Percentiles rank a stretch among this genome's conserved stretches.
These are phyloP conservation scores for Candida gigantensis DNA, from an alignment of 1,139 yeast genomes.

Conservation along the genomic window DNA sequence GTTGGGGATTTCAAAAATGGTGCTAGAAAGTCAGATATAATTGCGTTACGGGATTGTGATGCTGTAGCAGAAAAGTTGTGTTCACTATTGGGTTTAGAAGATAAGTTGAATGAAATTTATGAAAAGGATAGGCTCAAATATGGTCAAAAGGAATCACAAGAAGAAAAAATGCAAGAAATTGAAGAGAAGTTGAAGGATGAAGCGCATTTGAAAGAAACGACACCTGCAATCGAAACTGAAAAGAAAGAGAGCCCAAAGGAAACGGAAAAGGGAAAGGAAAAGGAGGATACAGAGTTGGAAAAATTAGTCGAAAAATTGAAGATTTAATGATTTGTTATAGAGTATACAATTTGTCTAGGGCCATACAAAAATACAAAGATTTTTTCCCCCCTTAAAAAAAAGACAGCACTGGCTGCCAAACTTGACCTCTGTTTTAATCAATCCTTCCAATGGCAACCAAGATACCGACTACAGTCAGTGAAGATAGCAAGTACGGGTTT, in stretches of 20 bases:
- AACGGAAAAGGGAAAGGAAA: background rate
- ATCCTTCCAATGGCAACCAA: too few species aligned
- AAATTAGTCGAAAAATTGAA: slow-evolving; percentile 9
- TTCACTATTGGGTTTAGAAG: slow-evolving; percentile 62
- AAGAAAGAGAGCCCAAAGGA: slow-evolving; percentile 9
- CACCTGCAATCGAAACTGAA: slow-evolving; percentile 6
- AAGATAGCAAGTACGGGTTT: slow-evolving; percentile 10
- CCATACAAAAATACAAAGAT: too few species aligned
- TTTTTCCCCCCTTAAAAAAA: too few species aligned
- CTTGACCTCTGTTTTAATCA: too few species aligned
- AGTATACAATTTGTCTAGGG: too few species aligned
- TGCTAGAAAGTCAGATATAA: slow-evolving; percentile 56
- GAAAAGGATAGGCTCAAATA: slow-evolving; percentile 17
- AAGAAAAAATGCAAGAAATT: slow-evolving; percentile 16
- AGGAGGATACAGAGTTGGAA: slow-evolving; percentile 4
- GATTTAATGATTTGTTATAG: too few species aligned
- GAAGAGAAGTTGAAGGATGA: slow-evolving; percentile 13
- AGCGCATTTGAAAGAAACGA: slow-evolving; percentile 10
- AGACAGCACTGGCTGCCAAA: too few species aligned
- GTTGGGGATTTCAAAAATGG: slow-evolving; percentile 70
- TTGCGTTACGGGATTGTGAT: slow-evolving; percentile 67
- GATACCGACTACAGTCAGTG: too few species aligned
- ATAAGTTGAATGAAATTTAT: slow-evolving; percentile 45
- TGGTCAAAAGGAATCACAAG: slow-evolving; percentile 12
- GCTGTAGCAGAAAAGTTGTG: slow-evolving; percentile 55